Conservation (phyloP, 306 rosid genomes). For the Myrica gale region DNA sequence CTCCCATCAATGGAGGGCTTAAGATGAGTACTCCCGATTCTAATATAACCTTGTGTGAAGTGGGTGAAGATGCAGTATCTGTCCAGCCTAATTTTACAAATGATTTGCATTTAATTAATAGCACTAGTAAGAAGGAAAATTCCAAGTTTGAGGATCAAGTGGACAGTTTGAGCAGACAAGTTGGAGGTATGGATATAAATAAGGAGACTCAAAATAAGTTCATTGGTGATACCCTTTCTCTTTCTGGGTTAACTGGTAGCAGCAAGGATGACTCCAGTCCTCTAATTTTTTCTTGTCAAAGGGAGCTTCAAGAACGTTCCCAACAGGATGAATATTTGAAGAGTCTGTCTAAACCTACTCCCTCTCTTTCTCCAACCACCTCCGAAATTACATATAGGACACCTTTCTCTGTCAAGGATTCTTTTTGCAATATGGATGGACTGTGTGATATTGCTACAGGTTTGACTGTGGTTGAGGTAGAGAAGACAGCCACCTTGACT, state of each 20-base stretch:
- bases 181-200: conserved; percentile 42
- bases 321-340: conserved; percentile 22
- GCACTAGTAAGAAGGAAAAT: conserved; percentile 27
- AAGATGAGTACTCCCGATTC: conserved; percentile 13
- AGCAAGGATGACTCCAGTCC: conserved; percentile 32
- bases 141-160: conserved; percentile 38
- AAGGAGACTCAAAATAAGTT: conserved; percentile 27
- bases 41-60: background rate
- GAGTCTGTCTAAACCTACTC: conserved; percentile 13
- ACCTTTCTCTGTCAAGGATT: conserved; percentile 48
- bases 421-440: conserved; percentile 49
- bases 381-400: conserved; percentile 31
- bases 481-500: conserved; percentile 26
- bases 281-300: conserved; percentile 26
- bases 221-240: conserved; percentile 30
- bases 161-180: conserved; percentile 48
- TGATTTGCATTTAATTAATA: conserved; percentile 31
- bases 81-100: background rate
- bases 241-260: conserved; percentile 28
- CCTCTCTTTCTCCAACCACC: conserved; percentile 28
- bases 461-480: conserved; percentile 31
- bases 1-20: conserved; percentile 13
- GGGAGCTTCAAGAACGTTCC: conserved; percentile 28
- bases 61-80: conserved; percentile 8
- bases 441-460: conserved; percentile 29